Evolutionary conservation across 805 yeast species (phyloP), one percentile per base, ranked within the genome.

Genomic region (Yamadazyma sp.): DNA sequence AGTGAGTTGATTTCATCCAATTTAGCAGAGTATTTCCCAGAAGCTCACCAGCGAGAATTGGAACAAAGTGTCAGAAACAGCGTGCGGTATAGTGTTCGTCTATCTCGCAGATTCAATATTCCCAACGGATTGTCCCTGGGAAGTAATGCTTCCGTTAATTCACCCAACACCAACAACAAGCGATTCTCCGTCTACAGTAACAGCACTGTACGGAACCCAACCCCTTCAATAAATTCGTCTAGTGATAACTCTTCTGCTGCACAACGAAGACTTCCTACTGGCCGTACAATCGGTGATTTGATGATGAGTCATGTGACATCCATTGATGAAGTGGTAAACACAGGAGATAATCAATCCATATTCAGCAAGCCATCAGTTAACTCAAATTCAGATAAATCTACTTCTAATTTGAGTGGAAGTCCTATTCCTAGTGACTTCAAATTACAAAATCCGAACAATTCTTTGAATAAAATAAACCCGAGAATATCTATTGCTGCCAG

Each of bases 21-120:
- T 53, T 66, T 91, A 46, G 82, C 89, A 2, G 95, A 90, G 46
- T 91, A 86, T 58, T 93, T 93, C 70, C 99, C 99, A 0, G 83
- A 81, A 26, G 81, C 95, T 0, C 81, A 78, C 16, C 75, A 79
- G 35, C 70, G 74, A 30, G 82, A 82, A 40, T 71, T 93, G 45
- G 84, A 84, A 44, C 80, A 82, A 40, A 90, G 96, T 2, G 76
- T 90, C 30, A 67, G 95, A 14, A 89, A 87, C 54, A 85, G 96
- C 4, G 87, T 86, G 11, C 67, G 96, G 37, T 75, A 86, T 49
- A 85, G 95, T 8, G 78, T 80, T 23, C 71, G 89, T 28, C 57
- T 82, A 42, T 75, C 80, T 21, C 61, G 69, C 31, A 52, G 67
- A 26, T 53, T 62, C 32, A 55, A 60, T 32, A 17, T 57, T 9